Evolutionary conservation across 306 rosid species (phyloP).

Genomic region (Medicago arabica): DNA sequence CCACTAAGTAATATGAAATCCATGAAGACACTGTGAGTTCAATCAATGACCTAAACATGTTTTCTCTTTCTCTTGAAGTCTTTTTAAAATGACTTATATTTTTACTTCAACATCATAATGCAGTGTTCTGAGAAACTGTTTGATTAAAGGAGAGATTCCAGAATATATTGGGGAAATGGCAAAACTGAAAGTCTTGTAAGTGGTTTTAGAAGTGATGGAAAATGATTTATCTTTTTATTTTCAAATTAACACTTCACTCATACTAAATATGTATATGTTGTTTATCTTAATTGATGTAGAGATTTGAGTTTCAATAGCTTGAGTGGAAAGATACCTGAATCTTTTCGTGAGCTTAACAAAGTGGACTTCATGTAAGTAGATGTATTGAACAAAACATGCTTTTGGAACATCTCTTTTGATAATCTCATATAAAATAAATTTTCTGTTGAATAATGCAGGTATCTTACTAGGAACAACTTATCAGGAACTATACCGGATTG

Average conservation of each 20-base stretch:
- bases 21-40: slow-evolving; percentile 81
- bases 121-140: slow-evolving; percentile 81
- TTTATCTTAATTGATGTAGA: slow-evolving; percentile 50
- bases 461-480: slow-evolving; percentile 77
- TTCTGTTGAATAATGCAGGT: slow-evolving; percentile 54
- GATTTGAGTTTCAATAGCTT: slow-evolving; percentile 85
- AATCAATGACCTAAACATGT: slow-evolving; percentile 27
- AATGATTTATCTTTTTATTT: background rate
- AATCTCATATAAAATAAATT: slow-evolving; percentile 2
- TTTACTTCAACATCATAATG: slow-evolving; percentile 40
- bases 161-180: slow-evolving; percentile 60
- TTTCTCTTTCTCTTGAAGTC: slow-evolving; percentile 39
- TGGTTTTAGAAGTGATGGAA: slow-evolving; percentile 26
- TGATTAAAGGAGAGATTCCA: slow-evolving; percentile 67
- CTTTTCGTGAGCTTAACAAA: slow-evolving; percentile 59
- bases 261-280: slow-evolving; percentile 23
- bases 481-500: slow-evolving; percentile 74
- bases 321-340: slow-evolving; percentile 72
- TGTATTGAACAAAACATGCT: background rate
- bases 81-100: slow-evolving; percentile 31
- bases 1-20: slow-evolving; percentile 62
- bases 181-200: slow-evolving; percentile 75
- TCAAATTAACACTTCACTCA: background rate
- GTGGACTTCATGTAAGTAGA: slow-evolving; percentile 73
- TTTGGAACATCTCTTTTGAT: slow-evolving; percentile 25